Conservation (phyloP, 192 early-diverging fungal species). For the Coemansia sp. region DNA sequence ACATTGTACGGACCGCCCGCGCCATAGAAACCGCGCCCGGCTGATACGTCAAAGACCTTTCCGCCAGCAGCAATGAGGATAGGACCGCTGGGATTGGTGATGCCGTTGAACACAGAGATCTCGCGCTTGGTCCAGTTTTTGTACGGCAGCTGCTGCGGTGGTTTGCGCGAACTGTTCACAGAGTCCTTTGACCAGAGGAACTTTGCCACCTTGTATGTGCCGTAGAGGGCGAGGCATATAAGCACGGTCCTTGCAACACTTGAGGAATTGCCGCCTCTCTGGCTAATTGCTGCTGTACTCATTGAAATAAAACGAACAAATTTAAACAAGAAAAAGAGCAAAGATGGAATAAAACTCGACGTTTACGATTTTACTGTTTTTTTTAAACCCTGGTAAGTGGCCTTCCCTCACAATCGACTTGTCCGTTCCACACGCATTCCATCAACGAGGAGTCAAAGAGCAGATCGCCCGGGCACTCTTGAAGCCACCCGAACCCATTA, state of each 20-base stretch:
- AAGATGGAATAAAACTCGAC: background rate
- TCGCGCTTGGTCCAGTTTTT: constrained; percentile 47
- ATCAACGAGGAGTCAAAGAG: constrained; percentile 40
- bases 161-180: constrained; percentile 20
- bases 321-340: background rate
- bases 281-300: background rate
- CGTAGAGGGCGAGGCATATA: constrained; percentile 23
- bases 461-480: constrained; percentile 36
- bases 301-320: constrained; percentile 4
- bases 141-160: constrained; percentile 7
- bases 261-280: background rate
- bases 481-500: constrained; percentile 48
- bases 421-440: constrained; percentile 35
- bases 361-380: background rate
- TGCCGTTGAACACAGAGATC: constrained; percentile 31
- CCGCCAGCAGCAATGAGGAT: constrained; percentile 86
- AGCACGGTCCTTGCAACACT: constrained; percentile 11
- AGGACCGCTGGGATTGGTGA: constrained; percentile 24
- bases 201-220: constrained; percentile 10
- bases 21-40: constrained; percentile 88
- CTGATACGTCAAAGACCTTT: constrained; percentile 88
- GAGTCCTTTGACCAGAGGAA: constrained; percentile 39
- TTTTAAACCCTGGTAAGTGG: background rate
- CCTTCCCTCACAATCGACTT: constrained; percentile 36
- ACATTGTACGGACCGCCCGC: constrained; percentile 86